phyloP scores from a whole-genome alignment of 148 eudicot species.

The Diospyros kaki region DNA sequence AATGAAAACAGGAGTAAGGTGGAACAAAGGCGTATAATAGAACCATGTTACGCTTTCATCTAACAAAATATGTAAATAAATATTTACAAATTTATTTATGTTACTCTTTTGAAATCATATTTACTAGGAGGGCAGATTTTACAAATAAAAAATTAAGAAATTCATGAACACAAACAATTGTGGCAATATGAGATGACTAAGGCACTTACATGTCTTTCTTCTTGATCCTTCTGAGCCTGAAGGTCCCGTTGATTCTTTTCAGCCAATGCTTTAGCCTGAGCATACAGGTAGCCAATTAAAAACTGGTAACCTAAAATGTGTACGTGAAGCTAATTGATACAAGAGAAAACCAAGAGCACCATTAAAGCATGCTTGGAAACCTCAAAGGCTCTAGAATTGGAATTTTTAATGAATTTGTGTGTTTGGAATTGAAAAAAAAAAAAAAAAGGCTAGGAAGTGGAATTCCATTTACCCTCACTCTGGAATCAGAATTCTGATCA shows the following conservation, averaged over 20 bases:
- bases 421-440: too few species aligned
- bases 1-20: not conserved
- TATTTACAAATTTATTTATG: too few species aligned
- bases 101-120: too few species aligned
- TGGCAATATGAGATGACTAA: slow-evolving; percentile 10
- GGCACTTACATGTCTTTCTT: slow-evolving; percentile 49
- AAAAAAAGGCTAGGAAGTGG: too few species aligned
- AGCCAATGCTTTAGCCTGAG: slow-evolving; percentile 55
- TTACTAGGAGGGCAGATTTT: too few species aligned
- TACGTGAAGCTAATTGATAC: not conserved
- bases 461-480: too few species aligned
- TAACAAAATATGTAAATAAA: too few species aligned
- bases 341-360: not conserved
- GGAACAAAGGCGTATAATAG: not conserved
- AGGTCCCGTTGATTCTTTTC: slow-evolving; percentile 60
- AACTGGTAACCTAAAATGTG: slow-evolving; percentile 4
- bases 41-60: too few species aligned
- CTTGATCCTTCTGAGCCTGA: slow-evolving; percentile 51
- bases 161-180: not conserved
- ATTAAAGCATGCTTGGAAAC: too few species aligned
- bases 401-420: too few species aligned
- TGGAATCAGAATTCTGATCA: too few species aligned
- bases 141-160: not conserved
- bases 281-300: slow-evolving; percentile 7
- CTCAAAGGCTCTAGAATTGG: too few species aligned